Base-by-base conservation (phyloP, 2,329 filamentous ascomycete species). In the Neofusicoccum ribis region DNA sequence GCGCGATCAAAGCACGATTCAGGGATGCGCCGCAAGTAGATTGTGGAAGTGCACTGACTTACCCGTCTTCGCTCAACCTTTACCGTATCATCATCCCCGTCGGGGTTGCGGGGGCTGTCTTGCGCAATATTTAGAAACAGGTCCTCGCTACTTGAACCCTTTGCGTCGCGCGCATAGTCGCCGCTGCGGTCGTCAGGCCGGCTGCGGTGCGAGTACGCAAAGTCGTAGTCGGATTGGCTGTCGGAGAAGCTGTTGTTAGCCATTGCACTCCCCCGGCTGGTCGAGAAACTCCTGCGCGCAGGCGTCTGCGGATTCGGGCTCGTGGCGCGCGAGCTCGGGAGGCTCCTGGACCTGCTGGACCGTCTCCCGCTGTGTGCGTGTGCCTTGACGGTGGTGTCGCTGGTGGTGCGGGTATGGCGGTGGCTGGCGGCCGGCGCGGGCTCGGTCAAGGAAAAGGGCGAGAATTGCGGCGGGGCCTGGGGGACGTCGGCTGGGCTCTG, bases 81-180 rank as follows among this genome's bases (percentile, higher is more conserved):
- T 39, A 70, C 66, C n/a, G 69, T 63, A 31, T 69, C 66, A 44
- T 77, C 76, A 7, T 69, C 67, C 46, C 63, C 63, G 44, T 64
- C 63, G 12, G 58, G 63, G 44, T 17, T 68, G 17, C 73, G 70
- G 34, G 73, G 72, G 54, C 62, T 74, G 67, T 79, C 77, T 54
- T 74, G 75, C 52, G 79, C 79, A 64, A 80, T 76, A 66, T 80
- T 75, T 54, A 80, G 68, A 66, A 81, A 81, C 34, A 81, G 71
- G 67, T 81, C 79, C 68, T 80, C 79, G 47, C 65, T 67, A 51
- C 49, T 56, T 41, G 64, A 51, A 36, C 17, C 27, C 50, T 51
- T 59, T 50, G n/a, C 31, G 23, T 47, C 47, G 41, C 51, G 62
- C 56, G 27, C 54, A 12, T 47, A 50, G 63, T 43, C 63, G 12